Evolutionary conservation across 768 basidiomycete species (phyloP).

Genomic region (Rhizopogon salebrosus): DNA sequence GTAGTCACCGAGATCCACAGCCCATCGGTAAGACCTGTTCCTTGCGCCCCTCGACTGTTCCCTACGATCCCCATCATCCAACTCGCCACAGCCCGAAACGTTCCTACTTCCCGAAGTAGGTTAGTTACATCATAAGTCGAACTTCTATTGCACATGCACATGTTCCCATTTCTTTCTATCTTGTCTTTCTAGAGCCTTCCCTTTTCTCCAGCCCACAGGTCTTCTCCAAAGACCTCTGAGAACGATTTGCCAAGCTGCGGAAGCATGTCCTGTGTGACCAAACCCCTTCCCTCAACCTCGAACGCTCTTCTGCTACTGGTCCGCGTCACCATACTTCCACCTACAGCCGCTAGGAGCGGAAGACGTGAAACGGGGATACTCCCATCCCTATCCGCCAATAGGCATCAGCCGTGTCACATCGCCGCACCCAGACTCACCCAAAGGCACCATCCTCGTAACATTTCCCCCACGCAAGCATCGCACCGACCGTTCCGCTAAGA

Average conservation of each 20-base stretch:
- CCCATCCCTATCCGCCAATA: conserved; percentile 37
- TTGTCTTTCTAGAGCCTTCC: conserved; percentile 29
- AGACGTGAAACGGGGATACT: conserved; percentile 56
- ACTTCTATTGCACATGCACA: not conserved
- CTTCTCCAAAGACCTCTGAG: conserved; percentile 62
- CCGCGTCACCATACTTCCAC: conserved; percentile 85
- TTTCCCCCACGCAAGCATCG: conserved; percentile 92
- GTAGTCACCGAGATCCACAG: not conserved
- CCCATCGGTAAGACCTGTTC: not conserved
- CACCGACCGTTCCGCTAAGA: conserved; percentile 80
- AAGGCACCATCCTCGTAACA: conserved; percentile 85
- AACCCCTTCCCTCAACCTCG: conserved; percentile 65
- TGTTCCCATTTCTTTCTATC: not conserved
- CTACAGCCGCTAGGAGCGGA: conserved; percentile 81
- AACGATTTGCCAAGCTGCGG: conserved; percentile 65
- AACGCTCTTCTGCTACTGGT: conserved; percentile 78
- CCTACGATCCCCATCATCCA: not conserved
- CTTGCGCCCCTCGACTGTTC: not conserved
- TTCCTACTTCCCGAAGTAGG: not conserved
- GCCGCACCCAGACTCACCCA: conserved; percentile 45
- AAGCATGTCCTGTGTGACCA: conserved; percentile 80
- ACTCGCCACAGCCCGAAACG: not conserved
- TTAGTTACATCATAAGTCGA: not conserved
- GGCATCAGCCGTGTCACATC: not conserved
- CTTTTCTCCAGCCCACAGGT: conserved; percentile 34